A percentile compares a stretch with the other conserved stretches of the same genome.
Evolutionary conservation across 1,139 yeast species (phyloP).

Genomic region (Saccharomyces hybrid): DNA sequence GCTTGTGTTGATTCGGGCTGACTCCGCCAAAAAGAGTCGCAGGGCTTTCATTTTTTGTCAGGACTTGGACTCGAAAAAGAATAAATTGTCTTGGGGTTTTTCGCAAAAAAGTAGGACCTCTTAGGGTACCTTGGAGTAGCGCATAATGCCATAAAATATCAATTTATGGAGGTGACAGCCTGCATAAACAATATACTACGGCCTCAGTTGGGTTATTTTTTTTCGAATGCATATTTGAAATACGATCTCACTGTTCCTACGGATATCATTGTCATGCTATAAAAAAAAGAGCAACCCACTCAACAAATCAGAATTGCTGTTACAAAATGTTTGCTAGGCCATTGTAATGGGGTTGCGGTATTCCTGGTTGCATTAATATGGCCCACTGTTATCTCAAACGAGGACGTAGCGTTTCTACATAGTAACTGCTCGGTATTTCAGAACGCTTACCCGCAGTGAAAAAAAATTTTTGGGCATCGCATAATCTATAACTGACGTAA

Average conservation of each 20-base stretch:
- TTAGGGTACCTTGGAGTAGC: background rate
- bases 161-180: background rate
- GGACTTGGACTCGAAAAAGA: background rate
- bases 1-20: background rate
- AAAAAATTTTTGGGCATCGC: slow-evolving; percentile 1
- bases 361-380: background rate
- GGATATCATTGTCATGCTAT: background rate
- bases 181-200: background rate
- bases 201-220: background rate
- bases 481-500: background rate
- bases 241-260: background rate
- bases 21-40: background rate
- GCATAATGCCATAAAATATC: background rate
- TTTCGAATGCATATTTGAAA: background rate
- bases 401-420: background rate
- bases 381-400: background rate
- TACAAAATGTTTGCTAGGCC: background rate
- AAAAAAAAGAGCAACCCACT: background rate
- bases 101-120: background rate
- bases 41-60: background rate
- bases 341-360: background rate
- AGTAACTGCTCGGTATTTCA: background rate
- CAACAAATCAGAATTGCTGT: background rate
- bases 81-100: background rate
- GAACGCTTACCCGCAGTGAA: background rate